Percentiles rank a stretch among this genome's conserved stretches.
phyloP scores from a whole-genome alignment of 2,329 filamentous ascomycete species.

The Amphichorda felina region DNA sequence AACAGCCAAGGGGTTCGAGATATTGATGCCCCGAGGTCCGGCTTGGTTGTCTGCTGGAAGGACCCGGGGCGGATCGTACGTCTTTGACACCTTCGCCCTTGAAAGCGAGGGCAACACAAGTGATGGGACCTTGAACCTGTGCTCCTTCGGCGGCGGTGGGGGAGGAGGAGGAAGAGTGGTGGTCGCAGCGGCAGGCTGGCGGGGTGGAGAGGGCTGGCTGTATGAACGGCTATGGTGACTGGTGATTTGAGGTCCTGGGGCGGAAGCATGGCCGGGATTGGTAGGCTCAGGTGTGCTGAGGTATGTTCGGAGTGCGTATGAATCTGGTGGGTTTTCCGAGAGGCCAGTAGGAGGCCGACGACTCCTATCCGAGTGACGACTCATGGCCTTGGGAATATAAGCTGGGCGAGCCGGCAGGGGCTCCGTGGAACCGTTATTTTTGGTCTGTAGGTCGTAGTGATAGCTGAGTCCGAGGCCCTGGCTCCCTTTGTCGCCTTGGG shows the following conservation, averaged over 20 bases:
- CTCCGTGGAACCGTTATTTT: constrained; percentile 9
- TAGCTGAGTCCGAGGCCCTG: constrained; percentile 9
- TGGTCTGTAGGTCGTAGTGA: constrained; percentile 14
- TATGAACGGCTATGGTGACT: not conserved
- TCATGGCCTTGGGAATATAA: constrained; percentile 26
- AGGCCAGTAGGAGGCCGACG: too few species aligned
- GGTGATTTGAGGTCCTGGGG: too few species aligned
- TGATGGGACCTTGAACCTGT: constrained; percentile 15
- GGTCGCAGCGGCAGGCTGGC: not conserved
- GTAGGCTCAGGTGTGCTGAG: too few species aligned
- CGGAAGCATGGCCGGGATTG: too few species aligned
- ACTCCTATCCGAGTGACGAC: not conserved
- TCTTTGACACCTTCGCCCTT: constrained; percentile 26
- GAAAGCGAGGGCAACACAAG: constrained; percentile 24
- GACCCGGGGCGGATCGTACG: constrained; percentile 22
- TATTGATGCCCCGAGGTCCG: not conserved
- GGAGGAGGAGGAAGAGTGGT: constrained; percentile 14
- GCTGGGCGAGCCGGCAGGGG: constrained; percentile 35
- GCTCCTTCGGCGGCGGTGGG: constrained; percentile 10
- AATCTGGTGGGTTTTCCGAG: too few species aligned
- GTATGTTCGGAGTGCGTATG: too few species aligned
- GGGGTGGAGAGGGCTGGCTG: not conserved
- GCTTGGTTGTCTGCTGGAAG: constrained; percentile 10
- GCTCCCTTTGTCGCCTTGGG: not conserved
- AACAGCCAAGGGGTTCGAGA: not conserved